Evolutionary conservation across 352 stramenopile species (phyloP), one percentile per base, ranked within the genome.

Genomic region (Elongisporangium anandrum): DNA sequence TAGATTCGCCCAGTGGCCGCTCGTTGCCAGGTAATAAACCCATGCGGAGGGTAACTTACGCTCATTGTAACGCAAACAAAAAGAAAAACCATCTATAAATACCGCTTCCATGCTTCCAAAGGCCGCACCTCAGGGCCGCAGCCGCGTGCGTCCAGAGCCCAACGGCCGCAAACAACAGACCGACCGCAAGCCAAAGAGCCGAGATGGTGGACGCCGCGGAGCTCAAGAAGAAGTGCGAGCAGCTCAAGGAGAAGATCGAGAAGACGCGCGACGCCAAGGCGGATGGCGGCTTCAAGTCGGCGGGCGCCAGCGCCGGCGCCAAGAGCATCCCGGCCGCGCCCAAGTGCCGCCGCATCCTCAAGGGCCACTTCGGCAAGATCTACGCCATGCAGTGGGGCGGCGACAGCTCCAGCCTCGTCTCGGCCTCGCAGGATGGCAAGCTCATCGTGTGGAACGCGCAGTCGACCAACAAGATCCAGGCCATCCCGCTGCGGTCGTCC

Each of bases 301-400:
- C 77, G 12, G 84, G 87, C 56, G 64, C 68, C 21, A 79, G 66
- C 41, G 60, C 76, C 23, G 73, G 84, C 38, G 84, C 81, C 67
- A 95, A 95, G 70, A 4, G 78, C 19, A 87, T 94, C 50, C 90
- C 84, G 8, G 81, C 91, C 2, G 77, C 88, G 12, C 92, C 92
- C 16, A 98, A 99, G 70, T 91, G 91, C 59, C 81, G 96, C 52
- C 84, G 97, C 12, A 80, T 98, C 56, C 81, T 99, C 24, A 99
- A 99, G 72, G 97, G 97, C 53, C 97, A 99, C 69, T 99, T 99
- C 75, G 97, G 97, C 66, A 99, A 99, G 79, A 97, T 99, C 59
- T 99, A 99, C 72, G 94, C 97, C 57, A 96, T 99, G 90, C 96
- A 99, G 70, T 99, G 97, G 97, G 90, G 92, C 47, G 87, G 93